Evolutionary conservation across 306 rosid genomes (phyloP), one percentile per base, ranked within the genome.

Genomic region (Styphnolobium japonicum): DNA sequence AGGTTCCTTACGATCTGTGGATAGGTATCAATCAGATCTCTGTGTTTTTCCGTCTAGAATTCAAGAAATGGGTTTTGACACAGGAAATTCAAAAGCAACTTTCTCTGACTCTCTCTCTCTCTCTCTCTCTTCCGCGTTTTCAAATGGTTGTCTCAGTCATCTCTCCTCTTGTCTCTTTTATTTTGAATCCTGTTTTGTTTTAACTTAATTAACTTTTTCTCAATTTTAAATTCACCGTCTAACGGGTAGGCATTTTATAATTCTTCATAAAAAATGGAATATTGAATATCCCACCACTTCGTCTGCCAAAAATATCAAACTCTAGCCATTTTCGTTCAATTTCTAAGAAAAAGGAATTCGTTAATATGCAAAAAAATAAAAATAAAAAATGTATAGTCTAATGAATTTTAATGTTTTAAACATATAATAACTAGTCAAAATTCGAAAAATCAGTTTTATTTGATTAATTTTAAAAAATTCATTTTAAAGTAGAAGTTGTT

Each of bases 141-240:
- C 72, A 78, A 78, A 72, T 79, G 80, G 74, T 65, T 45, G 55
- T 64, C 79, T 27, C 46, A 52, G 82, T 71, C 67, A 53, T n/a
- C n/a, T 21, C 56, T 55, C 51, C 45, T 62, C 68, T 40, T 43
- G 70, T 63, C 73, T 11, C n/a, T 25, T 69, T 77, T 71, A 82
- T 76, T 82, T 76, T 82, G 86, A 82, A 82, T 71, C 64, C 29
- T 52, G 57, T 77, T 77, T 52, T 62, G 66, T 69, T 76, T 82
- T 62, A 56, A 37, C 43, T 19, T 56, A 42, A 66, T 18, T 43
- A 6, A 31, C 14, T 63, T 64, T 49, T 29, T 19, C 18, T 10
- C 8, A 27, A 45, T 60, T 21, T 21, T 42, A 67, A 67, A 16
- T 12, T 56, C 70, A 79, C 70, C 53, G 64, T 27, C 66, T 10